Base-by-base conservation (phyloP, 371 early-diverging fungal species). In the Syncephalis plumigaleata region DNA sequence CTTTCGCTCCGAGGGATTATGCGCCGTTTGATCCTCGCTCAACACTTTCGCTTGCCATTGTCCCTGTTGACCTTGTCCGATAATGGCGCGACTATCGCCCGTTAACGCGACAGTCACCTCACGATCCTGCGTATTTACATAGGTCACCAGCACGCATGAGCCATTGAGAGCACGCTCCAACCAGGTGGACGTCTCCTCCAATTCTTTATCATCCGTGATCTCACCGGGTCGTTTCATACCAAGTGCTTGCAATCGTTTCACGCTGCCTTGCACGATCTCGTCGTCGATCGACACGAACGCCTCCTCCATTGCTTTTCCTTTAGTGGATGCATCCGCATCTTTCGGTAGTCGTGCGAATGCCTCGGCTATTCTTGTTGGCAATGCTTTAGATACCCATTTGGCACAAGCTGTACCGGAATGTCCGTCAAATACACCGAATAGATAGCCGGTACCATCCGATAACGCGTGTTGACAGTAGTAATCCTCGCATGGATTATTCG, bases 31-130 rank as follows among this genome's bases (percentile, higher is more conserved):
- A 55, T 88, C 89, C 27, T 56, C 66, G 31, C 77, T 75, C 51
- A 89, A 58, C 9, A 66, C 65, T 3, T 78, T 55, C 1, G 79
- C 67, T 49, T 65, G 64, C 68, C 79, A 81, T 36, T 55, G 53
- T 20, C 54, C 52, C 9, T 53, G 42, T 21, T 48, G 42, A n/a
- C 53, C 25, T 2, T 45, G 56, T 49, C 71, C 73, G 58, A 77
- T 43, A 1, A 77, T 70, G 2, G 75, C 77, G 20, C 80, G 66
- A 17, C 73, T 71, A 52, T 87, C 87, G 18, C 87, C 91, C 0
- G 81, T 77, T 52, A 73, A 73, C 9, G 87, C 87, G 9, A 87
- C 73, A 58, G 78, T 83, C 23, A 91, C 45, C 44, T 81, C 67
- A 44, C 57, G 57, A 7, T 52, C 49, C 31, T 71, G 63, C 4